These are phyloP conservation scores for Candida patagonica DNA, from an alignment of 805 yeast genomes.

Conservation along the genomic window DNA sequence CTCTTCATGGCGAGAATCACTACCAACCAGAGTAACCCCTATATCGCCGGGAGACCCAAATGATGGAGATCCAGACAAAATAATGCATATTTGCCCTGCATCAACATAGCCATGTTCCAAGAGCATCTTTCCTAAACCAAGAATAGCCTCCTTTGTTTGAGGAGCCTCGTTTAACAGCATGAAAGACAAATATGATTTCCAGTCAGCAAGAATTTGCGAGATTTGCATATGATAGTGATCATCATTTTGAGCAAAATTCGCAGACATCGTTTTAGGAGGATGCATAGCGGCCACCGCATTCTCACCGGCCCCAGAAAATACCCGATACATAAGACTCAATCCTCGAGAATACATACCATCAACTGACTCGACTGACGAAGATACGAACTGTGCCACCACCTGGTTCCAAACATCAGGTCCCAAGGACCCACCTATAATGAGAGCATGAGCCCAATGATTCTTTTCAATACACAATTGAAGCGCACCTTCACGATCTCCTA, in stretches of 20 bases:
- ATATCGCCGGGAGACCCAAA: conserved; percentile 23
- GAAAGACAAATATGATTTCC: conserved; percentile 27
- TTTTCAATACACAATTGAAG: conserved; percentile 50
- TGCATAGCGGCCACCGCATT: conserved; percentile 43
- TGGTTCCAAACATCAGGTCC: conserved; percentile 53
- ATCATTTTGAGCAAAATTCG: conserved; percentile 7
- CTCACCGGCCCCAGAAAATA: conserved; percentile 52
- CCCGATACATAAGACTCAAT: conserved; percentile 50
- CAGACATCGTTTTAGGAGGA: conserved; percentile 23
- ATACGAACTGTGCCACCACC: conserved; percentile 50
- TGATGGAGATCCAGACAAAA: conserved; percentile 24
- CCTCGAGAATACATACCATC: conserved; percentile 22
- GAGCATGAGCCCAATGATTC: conserved; percentile 69
- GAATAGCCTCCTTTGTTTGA: conserved; percentile 23
- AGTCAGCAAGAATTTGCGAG: conserved; percentile 17
- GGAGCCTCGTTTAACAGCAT: conserved; percentile 24
- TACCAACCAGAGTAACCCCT: conserved; percentile 22
- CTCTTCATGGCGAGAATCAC: conserved; percentile 17
- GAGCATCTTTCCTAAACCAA: conserved; percentile 31
- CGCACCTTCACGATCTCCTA: conserved; percentile 62
- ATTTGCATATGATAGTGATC: conserved; percentile 9
- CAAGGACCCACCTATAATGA: conserved; percentile 57
- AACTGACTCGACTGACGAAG: conserved; percentile 31
- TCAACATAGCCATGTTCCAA: conserved; percentile 29
- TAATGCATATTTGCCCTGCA: conserved; percentile 33